Evolutionary conservation across 2,329 filamentous ascomycete genomes (phyloP), one percentile per base, ranked within the genome.

Genomic region (Colletotrichum lentis): DNA sequence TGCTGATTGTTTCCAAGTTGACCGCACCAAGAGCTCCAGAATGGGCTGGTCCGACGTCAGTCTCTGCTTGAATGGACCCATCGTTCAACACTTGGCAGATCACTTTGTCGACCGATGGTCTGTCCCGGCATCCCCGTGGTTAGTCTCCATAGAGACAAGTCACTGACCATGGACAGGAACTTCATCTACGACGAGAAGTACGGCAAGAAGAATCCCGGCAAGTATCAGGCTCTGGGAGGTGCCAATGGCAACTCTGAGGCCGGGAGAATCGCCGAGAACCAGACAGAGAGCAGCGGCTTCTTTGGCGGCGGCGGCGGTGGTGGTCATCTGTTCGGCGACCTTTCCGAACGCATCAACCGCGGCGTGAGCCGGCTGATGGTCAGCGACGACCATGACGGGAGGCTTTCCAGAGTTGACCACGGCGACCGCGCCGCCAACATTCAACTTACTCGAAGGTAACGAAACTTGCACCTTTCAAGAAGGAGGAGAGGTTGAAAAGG

Each of bases 21-120:
- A 96, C 74, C 87, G 94, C 57, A 90, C 89, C 12, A 88, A 89
- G 74, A 92, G 85, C 78, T 93, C 92, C 2, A 87, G 94, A 68
- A 97, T 97, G 93, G 94, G 94, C 22, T 97, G 94, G 94, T 93
- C 91, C 16, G 94, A 97, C 78, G 87, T 97, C 67, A 90, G 91
- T 12, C 83, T 97, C 64, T 93, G 89, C 72, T 77, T 97, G 65
- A 85, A 85, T 16, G 94, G 94, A 0, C 89, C 90, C 0, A 90
- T 93, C 11, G 90, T 95, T 0, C 83, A 90, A 70, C 93, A 92
- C 76, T 82, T 97, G 39, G 83, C 88, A 39, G 85, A 86, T 5
- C 93, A 97, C 76, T 97, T 97, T 73, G 85, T 89, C 2, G 91
- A 97, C 75, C 84, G 94, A 73, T 97, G 94, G 93, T 86, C 70